phyloP scores from a whole-genome alignment of 176 grass and related monocot species.

The Oryza nivara region DNA sequence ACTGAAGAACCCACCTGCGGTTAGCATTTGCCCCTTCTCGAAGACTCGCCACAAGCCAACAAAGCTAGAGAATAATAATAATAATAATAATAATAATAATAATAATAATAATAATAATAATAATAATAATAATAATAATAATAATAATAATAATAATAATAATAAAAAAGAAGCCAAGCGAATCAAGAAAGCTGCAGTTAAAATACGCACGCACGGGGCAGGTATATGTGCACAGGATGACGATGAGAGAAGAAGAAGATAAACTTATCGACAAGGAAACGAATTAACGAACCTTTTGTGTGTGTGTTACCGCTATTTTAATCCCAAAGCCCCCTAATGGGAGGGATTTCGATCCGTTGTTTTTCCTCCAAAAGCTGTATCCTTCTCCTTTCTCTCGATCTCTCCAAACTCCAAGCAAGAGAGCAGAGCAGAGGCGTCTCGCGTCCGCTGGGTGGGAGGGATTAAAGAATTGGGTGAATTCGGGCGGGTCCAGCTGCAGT shows the following conservation, averaged over 20 bases:
- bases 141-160: no score
- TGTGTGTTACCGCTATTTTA: no score
- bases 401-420: no score
- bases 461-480: conserved; percentile 27
- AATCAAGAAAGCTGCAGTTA: conserved; percentile 36
- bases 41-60: no score
- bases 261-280: not conserved
- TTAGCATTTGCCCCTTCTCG: conserved; percentile 29
- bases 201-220: not conserved
- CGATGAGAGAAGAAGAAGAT: not conserved
- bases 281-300: no score
- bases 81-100: not conserved
- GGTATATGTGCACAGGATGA: not conserved
- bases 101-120: not conserved
- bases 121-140: not conserved
- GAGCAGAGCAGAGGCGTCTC: no score
- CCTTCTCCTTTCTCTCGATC: no score
- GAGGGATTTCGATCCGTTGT: no score
- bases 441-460: not conserved
- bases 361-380: no score
- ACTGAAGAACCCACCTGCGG: conserved; percentile 38
- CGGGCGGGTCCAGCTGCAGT: conserved; percentile 19
- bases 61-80: no score
- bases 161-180: conserved; percentile 8
- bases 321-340: no score